These are phyloP conservation scores for thale cress (Arabidopsis thaliana) DNA, from an alignment of 345 rosid species.

Conservation along the genomic window DNA sequence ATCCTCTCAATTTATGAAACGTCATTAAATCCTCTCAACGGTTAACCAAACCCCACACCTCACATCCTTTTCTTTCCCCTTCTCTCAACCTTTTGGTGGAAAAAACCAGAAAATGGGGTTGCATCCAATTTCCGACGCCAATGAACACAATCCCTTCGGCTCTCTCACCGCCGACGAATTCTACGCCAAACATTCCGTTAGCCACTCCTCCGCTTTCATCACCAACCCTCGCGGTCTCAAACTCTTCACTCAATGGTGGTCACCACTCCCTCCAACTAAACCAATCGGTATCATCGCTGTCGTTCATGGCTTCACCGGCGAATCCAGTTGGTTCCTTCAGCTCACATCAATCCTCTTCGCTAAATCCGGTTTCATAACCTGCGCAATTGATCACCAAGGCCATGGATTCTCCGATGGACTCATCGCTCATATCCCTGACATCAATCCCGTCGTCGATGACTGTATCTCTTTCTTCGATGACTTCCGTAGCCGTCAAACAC, in stretches of 20 bases:
- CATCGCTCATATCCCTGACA: constrained; percentile 70
- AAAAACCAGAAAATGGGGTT: constrained; percentile 44
- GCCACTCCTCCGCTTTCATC: constrained; percentile 73
- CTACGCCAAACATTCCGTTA: constrained; percentile 75
- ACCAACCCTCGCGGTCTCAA: constrained; percentile 84
- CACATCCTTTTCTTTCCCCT: neutral
- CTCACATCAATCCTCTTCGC: constrained; percentile 83
- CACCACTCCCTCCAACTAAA: constrained; percentile 63
- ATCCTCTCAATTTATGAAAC: constrained; percentile 12
- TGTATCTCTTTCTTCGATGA: constrained; percentile 69
- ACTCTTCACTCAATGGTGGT: constrained; percentile 93
- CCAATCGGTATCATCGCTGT: constrained; percentile 69
- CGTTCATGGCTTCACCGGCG: constrained; percentile 95
- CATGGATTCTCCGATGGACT: constrained; percentile 97
- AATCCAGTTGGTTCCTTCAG: constrained; percentile 79
- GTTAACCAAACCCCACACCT: constrained; percentile 28
- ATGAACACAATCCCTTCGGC: constrained; percentile 76
- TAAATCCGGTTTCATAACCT: constrained; percentile 70
- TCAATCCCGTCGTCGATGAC: constrained; percentile 85
- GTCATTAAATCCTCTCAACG: constrained; percentile 35
- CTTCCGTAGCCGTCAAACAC: constrained; percentile 60
- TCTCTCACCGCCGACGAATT: constrained; percentile 68
- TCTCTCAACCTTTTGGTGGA: neutral
- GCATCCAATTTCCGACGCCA: constrained; percentile 79
- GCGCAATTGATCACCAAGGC: constrained; percentile 97